These are phyloP conservation scores for Gillenia trifoliata DNA, from an alignment of 306 rosid genomes.

Conservation along the genomic window DNA sequence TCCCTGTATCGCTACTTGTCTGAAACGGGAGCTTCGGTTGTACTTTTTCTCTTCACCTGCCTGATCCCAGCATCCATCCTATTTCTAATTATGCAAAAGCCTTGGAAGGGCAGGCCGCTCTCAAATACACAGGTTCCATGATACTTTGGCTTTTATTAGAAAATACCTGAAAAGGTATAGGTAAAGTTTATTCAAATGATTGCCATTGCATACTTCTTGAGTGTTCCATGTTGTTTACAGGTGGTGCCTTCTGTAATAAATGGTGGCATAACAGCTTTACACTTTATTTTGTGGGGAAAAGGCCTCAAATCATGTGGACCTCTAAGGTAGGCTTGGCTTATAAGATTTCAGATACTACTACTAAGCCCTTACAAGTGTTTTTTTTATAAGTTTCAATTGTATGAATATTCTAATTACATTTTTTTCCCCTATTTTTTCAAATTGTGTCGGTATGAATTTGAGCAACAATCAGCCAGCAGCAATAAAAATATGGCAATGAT, in stretches of 20 bases:
- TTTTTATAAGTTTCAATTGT: conserved; percentile 2
- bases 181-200: conserved; percentile 7
- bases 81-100: conserved; percentile 85
- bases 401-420: neutral
- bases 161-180: neutral
- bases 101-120: conserved; percentile 98
- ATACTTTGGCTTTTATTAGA: conserved; percentile 1
- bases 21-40: conserved; percentile 79
- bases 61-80: conserved; percentile 69
- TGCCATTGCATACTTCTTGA: conserved; percentile 16
- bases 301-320: conserved; percentile 99
- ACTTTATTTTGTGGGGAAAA: conserved; percentile 92
- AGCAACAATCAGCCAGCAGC: conserved; percentile 2
- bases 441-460: neutral
- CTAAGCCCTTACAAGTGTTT: conserved; percentile 9
- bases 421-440: neutral
- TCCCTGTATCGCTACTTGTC: conserved; percentile 73
- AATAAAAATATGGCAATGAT: neutral
- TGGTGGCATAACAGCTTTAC: conserved; percentile 87
- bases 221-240: conserved; percentile 38
- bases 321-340: conserved; percentile 55
- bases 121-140: conserved; percentile 73
- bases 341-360: conserved; percentile 4
- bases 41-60: conserved; percentile 82
- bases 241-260: conserved; percentile 91